Conservation (phyloP, 1,284 basidiomycete genomes). For the Austroboletus novae-zelandiae region DNA sequence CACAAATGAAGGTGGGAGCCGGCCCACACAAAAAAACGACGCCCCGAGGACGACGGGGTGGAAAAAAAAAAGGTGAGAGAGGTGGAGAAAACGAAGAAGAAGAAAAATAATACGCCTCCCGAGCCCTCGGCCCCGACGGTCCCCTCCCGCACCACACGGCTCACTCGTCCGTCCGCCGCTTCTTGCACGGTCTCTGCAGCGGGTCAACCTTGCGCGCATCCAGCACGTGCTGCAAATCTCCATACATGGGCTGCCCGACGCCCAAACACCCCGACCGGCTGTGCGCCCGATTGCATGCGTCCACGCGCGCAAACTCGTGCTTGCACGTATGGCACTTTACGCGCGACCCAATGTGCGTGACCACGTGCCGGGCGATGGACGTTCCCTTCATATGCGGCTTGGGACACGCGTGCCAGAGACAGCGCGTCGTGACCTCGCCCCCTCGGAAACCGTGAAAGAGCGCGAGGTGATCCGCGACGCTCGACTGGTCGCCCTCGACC, state of each 20-base stretch:
- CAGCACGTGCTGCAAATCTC: constrained; percentile 26
- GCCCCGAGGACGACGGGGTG: not conserved
- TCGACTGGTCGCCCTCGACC: constrained; percentile 33
- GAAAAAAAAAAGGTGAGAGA: not conserved
- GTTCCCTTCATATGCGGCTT: constrained; percentile 32
- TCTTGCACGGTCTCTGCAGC: constrained; percentile 25
- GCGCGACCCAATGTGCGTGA: constrained; percentile 31
- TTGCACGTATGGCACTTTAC: constrained; percentile 32
- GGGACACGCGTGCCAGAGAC: constrained; percentile 31
- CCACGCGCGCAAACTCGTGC: constrained; percentile 33
- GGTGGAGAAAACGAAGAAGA: not conserved
- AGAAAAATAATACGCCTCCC: not conserved
- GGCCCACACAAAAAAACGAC: not conserved
- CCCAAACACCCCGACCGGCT: constrained; percentile 31
- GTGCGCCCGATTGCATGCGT: constrained; percentile 35
- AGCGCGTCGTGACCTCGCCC: constrained; percentile 30
- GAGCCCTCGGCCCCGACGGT: not conserved
- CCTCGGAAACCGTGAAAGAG: constrained; percentile 31
- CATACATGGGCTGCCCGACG: constrained; percentile 33
- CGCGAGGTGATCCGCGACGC: constrained; percentile 32
- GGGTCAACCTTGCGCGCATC: constrained; percentile 29
- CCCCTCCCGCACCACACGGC: not conserved
- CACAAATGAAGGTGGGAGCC: not conserved
- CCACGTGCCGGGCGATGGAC: constrained; percentile 34
- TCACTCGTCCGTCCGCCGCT: constrained; percentile 31